Percentiles rank a stretch among this genome's conserved stretches.
Evolutionary conservation across 139 green algal species (phyloP).

Genomic region (Haematococcus lacustris): DNA sequence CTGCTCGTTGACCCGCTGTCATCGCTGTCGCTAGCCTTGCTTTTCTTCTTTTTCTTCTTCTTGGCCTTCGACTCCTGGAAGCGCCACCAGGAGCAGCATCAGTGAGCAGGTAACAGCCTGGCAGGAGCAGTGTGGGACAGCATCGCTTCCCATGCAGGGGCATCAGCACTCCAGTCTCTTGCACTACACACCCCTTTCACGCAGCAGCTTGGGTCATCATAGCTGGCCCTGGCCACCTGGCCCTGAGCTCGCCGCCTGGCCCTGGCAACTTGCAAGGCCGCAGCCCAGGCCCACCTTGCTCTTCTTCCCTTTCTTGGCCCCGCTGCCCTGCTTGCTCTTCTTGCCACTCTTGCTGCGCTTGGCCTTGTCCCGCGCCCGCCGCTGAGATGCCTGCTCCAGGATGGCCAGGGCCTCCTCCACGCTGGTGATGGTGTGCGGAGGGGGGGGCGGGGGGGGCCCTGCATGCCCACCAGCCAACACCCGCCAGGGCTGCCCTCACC

Average conservation of each 20-base stretch:
- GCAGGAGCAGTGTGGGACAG: not conserved
- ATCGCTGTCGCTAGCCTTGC: not conserved
- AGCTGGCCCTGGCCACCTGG: not conserved
- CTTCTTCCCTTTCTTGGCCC: no score
- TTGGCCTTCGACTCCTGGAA: not conserved
- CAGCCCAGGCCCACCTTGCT: no score
- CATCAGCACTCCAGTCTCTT: not conserved
- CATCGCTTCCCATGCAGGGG: no score
- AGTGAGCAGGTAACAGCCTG: not conserved
- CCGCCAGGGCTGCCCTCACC: no score
- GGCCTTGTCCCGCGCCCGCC: not conserved
- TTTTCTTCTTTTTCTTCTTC: not conserved
- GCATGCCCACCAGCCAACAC: no score
- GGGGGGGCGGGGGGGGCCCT: constrained; percentile 2
- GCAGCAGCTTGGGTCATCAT: not conserved
- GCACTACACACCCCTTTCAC: not conserved
- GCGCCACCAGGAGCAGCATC: not conserved
- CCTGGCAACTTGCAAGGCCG: not conserved
- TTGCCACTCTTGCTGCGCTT: not conserved
- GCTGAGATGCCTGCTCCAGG: not conserved
- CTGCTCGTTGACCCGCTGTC: not conserved
- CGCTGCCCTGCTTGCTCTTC: not conserved
- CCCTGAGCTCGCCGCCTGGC: no score
- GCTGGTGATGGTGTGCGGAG: not conserved
- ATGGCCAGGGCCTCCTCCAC: constrained; percentile 7